phyloP scores from a whole-genome alignment of 2,329 filamentous ascomycete species.

The Epichloe typhina region DNA sequence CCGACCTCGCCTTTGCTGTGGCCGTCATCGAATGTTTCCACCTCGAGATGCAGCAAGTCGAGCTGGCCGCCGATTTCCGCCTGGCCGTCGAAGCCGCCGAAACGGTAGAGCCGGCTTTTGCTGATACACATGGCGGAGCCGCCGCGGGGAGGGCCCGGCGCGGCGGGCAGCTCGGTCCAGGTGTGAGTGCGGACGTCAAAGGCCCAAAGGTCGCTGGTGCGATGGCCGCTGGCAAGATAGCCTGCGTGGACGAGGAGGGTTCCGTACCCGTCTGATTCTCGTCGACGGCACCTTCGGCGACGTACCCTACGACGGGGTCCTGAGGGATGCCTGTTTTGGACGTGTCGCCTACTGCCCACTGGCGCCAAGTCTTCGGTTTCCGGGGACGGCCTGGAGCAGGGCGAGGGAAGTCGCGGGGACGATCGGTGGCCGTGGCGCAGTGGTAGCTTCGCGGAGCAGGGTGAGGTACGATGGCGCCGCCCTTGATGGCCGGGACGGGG shows the following conservation, averaged over 20 bases:
- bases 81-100: constrained; percentile 66
- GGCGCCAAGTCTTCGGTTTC: constrained; percentile 34
- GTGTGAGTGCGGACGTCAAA: constrained; percentile 51
- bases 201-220: constrained; percentile 60
- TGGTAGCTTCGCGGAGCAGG: constrained; percentile 63
- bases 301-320: constrained; percentile 41
- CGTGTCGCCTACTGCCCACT: constrained; percentile 42
- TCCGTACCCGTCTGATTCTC: constrained; percentile 48
- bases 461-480: constrained; percentile 24
- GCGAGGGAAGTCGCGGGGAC: constrained; percentile 37
- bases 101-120: constrained; percentile 56
- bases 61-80: constrained; percentile 57
- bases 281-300: constrained; percentile 44
- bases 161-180: constrained; percentile 57
- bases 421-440: constrained; percentile 41
- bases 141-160: constrained; percentile 51
- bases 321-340: constrained; percentile 45
- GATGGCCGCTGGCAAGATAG: constrained; percentile 47
- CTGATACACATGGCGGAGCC: constrained; percentile 55
- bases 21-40: constrained; percentile 42
- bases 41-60: constrained; percentile 48
- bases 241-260: constrained; percentile 69
- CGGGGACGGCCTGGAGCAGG: constrained; percentile 12
- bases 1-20: constrained; percentile 34
- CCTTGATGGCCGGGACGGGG: constrained; percentile 35